Evolutionary conservation across 768 basidiomycete species (phyloP).

Genomic region (Boletus tylopilopsis): DNA sequence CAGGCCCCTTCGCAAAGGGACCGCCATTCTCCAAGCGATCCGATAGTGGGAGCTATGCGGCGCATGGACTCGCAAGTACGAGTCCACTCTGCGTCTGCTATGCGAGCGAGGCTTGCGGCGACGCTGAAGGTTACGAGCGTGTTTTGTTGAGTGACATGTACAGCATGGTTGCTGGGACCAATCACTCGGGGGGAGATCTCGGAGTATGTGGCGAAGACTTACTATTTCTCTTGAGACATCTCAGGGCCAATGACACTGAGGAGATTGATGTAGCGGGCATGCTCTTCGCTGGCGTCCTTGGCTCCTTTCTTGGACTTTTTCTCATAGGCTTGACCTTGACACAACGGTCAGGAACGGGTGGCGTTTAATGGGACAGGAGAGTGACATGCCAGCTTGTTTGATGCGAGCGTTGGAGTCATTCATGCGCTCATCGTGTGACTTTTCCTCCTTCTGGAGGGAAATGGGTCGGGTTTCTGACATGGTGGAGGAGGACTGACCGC

Average conservation of each 20-base stretch:
- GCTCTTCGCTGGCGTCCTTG: conserved; percentile 66
- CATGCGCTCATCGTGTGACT: conserved; percentile 68
- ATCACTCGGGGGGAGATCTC: neutral
- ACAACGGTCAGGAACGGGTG: conserved; percentile 3
- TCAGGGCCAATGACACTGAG: conserved; percentile 72
- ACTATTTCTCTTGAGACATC: conserved; percentile 80
- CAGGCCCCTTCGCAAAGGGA: conserved; percentile 75
- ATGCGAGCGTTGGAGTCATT: conserved; percentile 64
- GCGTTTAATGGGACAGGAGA: neutral
- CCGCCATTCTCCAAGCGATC: conserved; percentile 69
- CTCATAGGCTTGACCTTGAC: conserved; percentile 65
- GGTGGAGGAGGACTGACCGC: conserved; percentile 44
- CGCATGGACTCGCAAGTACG: conserved; percentile 70
- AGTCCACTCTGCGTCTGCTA: conserved; percentile 80
- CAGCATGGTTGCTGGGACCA: conserved; percentile 55
- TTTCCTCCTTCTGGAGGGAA: conserved; percentile 70
- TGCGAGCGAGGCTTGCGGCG: conserved; percentile 60
- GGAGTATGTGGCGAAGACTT: conserved; percentile 23
- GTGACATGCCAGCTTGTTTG: conserved; percentile 62
- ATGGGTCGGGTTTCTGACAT: neutral
- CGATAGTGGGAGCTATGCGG: conserved; percentile 61
- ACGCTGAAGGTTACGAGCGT: conserved; percentile 53
- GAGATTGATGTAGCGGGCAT: conserved; percentile 71
- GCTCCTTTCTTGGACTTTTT: conserved; percentile 76
- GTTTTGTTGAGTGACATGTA: conserved; percentile 61